These are phyloP conservation scores for Scenedesmus sp. DNA, from an alignment of 163 green algal species.

Conservation along the genomic window DNA sequence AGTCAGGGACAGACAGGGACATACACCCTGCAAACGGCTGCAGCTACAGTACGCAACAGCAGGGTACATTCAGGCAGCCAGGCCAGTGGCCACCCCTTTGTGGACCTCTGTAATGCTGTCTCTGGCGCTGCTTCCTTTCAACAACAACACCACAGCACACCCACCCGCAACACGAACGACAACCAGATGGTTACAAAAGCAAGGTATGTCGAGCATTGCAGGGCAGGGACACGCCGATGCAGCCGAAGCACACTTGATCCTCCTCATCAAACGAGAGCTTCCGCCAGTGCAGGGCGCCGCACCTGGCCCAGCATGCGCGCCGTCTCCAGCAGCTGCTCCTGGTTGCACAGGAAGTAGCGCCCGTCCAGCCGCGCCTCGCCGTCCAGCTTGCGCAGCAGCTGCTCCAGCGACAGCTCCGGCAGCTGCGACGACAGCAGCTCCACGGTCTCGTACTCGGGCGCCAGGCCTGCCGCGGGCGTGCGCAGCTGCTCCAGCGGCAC, in stretches of 20 bases:
- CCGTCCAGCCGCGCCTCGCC: conserved; percentile 74
- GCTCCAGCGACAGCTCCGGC: conserved; percentile 54
- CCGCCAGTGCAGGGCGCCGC: not conserved
- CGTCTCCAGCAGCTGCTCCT: conserved; percentile 61
- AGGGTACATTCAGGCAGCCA: too few species aligned
- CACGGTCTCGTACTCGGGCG: conserved; percentile 63
- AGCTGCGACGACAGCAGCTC: conserved; percentile 79
- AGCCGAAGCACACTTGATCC: too few species aligned
- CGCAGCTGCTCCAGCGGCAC: conserved; percentile 58
- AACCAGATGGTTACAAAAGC: too few species aligned
- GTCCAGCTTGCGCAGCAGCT: conserved; percentile 73
- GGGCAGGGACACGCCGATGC: too few species aligned
- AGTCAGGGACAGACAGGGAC: too few species aligned
- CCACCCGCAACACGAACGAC: too few species aligned
- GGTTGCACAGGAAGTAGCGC: conserved; percentile 85
- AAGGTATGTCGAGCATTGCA: too few species aligned
- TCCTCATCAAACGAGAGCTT: too few species aligned
- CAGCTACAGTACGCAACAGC: not conserved
- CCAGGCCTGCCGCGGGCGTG: conserved; percentile 75
- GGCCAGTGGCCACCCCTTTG: too few species aligned
- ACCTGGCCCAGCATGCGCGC: conserved; percentile 64
- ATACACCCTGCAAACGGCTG: not conserved
- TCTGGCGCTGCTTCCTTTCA: too few species aligned
- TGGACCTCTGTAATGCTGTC: too few species aligned
- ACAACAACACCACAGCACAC: too few species aligned